Conservation (phyloP, 2,329 filamentous ascomycete genomes). For the Penicillium hordei region DNA sequence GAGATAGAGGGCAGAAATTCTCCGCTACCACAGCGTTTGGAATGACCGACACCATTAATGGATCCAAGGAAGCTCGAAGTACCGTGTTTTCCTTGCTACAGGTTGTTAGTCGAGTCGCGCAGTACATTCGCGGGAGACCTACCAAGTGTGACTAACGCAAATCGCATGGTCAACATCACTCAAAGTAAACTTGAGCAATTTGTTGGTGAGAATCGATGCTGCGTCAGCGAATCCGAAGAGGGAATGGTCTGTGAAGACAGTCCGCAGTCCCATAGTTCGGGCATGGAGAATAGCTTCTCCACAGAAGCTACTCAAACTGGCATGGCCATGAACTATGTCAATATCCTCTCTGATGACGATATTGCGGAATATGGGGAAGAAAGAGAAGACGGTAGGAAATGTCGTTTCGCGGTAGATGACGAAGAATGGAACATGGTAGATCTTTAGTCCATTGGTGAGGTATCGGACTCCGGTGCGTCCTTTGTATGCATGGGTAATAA, state of each 20-base stretch:
- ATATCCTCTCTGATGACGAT: slow-evolving; percentile 93
- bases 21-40: slow-evolving; percentile 96
- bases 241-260: slow-evolving; percentile 96
- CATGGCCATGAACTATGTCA: slow-evolving; percentile 98
- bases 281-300: slow-evolving; percentile 94
- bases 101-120: background rate
- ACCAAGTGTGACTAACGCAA: slow-evolving; percentile 98
- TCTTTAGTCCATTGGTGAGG: slow-evolving; percentile 95
- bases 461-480: slow-evolving; percentile 90
- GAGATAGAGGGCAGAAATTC: slow-evolving; percentile 77
- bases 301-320: slow-evolving; percentile 85
- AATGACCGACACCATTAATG: slow-evolving; percentile 95
- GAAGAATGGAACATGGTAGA: slow-evolving; percentile 95
- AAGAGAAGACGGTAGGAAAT: slow-evolving; percentile 96
- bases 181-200: slow-evolving; percentile 90
- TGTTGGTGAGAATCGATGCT: slow-evolving; percentile 93
- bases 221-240: slow-evolving; percentile 97
- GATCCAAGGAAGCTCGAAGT: slow-evolving; percentile 87
- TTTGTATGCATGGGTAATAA: slow-evolving; percentile 93
- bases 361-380: slow-evolving; percentile 96
- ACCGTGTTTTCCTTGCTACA: slow-evolving; percentile 95
- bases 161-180: slow-evolving; percentile 98
- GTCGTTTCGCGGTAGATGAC: slow-evolving; percentile 92
- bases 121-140: slow-evolving; percentile 26
- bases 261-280: slow-evolving; percentile 90